Conservation (phyloP, 2,329 filamentous ascomycete genomes). For the Trichophyton mentagrophytes region DNA sequence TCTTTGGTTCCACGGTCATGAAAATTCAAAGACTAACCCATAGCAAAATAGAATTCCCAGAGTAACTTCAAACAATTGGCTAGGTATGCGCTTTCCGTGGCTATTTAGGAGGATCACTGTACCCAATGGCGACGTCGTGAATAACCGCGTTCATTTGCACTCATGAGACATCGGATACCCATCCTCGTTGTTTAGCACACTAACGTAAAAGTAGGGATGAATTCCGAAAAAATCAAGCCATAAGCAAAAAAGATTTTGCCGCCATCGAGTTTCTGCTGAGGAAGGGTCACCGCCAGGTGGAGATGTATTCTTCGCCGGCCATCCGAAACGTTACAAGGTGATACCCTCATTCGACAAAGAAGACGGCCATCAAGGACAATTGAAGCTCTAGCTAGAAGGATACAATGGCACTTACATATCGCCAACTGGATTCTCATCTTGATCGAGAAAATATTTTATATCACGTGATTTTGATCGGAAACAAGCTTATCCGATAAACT, state of each 20-base stretch:
- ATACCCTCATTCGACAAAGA: not conserved
- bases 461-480: not conserved
- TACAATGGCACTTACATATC: no score
- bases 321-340: slow-evolving; percentile 57
- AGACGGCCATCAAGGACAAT: not conserved
- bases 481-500: not conserved
- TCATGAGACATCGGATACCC: no score
- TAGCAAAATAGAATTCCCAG: slow-evolving; percentile 24
- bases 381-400: not conserved
- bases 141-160: no score
- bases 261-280: slow-evolving; percentile 76
- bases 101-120: not conserved
- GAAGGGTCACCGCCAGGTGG: slow-evolving; percentile 68
- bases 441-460: no score
- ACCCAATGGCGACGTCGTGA: no score
- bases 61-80: slow-evolving; percentile 31
- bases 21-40: not conserved
- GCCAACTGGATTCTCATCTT: no score
- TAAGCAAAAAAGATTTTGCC: slow-evolving; percentile 75
- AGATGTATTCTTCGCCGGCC: slow-evolving; percentile 64
- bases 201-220: slow-evolving; percentile 46
- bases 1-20: no score
- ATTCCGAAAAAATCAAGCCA: slow-evolving; percentile 55
- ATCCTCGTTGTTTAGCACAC: not conserved
- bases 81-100: slow-evolving; percentile 22